A percentile compares a stretch with the other conserved stretches of the same genome.
Conservation (phyloP, 2,329 filamentous ascomycete genomes). For the Fusarium heterosporum region DNA sequence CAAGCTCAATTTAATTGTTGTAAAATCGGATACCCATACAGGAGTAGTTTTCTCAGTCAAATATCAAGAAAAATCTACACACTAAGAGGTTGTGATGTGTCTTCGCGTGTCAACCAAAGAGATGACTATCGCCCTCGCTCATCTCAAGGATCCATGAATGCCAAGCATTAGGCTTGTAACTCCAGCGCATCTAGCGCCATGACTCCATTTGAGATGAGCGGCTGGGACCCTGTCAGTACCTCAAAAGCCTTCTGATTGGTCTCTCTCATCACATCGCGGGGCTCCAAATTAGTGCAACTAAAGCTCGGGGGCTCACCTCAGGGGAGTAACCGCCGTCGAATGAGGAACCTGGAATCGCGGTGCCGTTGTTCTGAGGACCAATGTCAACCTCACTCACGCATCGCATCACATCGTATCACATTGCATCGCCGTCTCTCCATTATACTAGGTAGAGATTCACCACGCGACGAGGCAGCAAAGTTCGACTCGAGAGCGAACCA, state of each 20-base stretch:
- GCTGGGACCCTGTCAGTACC: constrained; percentile 38
- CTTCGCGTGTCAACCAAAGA: constrained; percentile 1
- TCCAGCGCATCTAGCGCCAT: constrained; percentile 38
- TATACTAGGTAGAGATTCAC: constrained; percentile 32
- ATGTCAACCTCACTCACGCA: constrained; percentile 42
- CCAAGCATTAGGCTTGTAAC: constrained; percentile 36
- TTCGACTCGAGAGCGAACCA: constrained; percentile 20
- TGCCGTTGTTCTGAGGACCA: constrained; percentile 34
- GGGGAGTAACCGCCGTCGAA: constrained; percentile 45
- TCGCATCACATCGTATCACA: constrained; percentile 36
- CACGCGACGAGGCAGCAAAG: constrained; percentile 23
- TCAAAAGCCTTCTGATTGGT: constrained; percentile 29
- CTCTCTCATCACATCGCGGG: constrained; percentile 30
- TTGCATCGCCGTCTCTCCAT: constrained; percentile 29
- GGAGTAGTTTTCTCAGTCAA: neutral
- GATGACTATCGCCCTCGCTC: constrained; percentile 13
- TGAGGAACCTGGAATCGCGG: constrained; percentile 42
- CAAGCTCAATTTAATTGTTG: neutral
- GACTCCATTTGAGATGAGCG: constrained; percentile 40
- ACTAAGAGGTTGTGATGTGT: constrained; percentile 1
- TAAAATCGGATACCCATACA: neutral
- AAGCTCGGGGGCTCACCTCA: constrained; percentile 41
- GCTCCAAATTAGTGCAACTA: constrained; percentile 46
- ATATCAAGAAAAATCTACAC: neutral
- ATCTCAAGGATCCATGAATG: constrained; percentile 21